A percentile compares a stretch with the other conserved stretches of the same genome.
Conservation (phyloP, 306 rosid genomes). For the Quercus parvula region DNA sequence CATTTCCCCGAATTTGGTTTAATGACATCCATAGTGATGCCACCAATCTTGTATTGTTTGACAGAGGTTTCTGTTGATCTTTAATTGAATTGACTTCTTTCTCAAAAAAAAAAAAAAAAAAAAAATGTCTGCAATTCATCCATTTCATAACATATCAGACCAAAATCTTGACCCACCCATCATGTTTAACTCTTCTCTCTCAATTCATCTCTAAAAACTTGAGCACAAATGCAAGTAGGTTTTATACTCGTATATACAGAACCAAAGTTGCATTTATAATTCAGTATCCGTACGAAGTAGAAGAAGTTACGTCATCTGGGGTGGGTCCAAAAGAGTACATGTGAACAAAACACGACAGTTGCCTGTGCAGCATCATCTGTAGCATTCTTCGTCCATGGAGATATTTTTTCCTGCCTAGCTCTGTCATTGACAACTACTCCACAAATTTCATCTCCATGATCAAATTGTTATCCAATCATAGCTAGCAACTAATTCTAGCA, state of each 20-base stretch:
- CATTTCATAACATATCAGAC: not conserved
- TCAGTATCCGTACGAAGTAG: too few relatives aligned
- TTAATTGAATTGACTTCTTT: too few relatives aligned
- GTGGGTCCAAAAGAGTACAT: not conserved
- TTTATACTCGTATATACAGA: too few relatives aligned
- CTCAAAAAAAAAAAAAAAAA: too few relatives aligned
- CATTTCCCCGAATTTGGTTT: too few relatives aligned
- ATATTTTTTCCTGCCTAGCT: conserved; percentile 43
- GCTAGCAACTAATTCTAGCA: conserved; percentile 66
- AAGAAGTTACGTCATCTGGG: too few relatives aligned
- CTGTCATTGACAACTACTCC: conserved; percentile 93
- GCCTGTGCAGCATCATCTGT: conserved; percentile 88
- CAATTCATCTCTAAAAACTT: not conserved
- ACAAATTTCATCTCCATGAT: conserved; percentile 90
- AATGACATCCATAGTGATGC: too few relatives aligned
- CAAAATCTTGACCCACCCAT: not conserved
- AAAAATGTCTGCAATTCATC: not conserved
- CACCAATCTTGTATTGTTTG: too few relatives aligned
- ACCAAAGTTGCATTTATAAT: too few relatives aligned
- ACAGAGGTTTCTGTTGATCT: too few relatives aligned
- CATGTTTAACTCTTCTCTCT: not conserved
- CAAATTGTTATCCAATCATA: conserved; percentile 89
- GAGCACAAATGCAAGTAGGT: too few relatives aligned
- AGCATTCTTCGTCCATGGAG: conserved; percentile 92
- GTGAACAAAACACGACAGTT: not conserved